Evolutionary conservation across 2,329 filamentous ascomycete species (phyloP).

Genomic region (Teratosphaeria pseudoeucalypti): DNA sequence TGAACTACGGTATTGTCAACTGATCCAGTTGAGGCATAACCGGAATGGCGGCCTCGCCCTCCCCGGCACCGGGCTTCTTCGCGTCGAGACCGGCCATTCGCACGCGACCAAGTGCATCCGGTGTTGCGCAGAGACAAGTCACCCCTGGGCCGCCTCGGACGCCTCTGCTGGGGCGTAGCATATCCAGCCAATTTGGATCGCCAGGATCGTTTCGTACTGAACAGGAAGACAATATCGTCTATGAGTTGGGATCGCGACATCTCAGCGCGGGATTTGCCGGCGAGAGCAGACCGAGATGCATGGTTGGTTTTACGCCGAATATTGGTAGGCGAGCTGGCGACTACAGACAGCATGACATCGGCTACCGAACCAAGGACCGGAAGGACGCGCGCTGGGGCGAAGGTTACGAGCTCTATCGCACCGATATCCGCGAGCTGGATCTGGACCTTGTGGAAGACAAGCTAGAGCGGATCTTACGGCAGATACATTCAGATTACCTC

Average conservation of each 20-base stretch:
- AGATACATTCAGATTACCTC: slow-evolving; percentile 69
- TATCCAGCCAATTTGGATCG: slow-evolving; percentile 47
- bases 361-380: slow-evolving; percentile 2
- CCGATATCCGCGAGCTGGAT: slow-evolving; percentile 63
- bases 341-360: slow-evolving; percentile 45
- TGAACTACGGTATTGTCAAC: not conserved
- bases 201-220: slow-evolving; percentile 47
- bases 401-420: slow-evolving; percentile 65
- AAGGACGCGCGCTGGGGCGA: slow-evolving; percentile 49
- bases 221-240: slow-evolving; percentile 75
- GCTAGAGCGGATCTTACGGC: slow-evolving; percentile 70
- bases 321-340: slow-evolving; percentile 70
- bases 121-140: not conserved
- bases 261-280: slow-evolving; percentile 79
- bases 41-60: not conserved
- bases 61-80: slow-evolving; percentile 11
- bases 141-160: slow-evolving; percentile 34
- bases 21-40: not conserved
- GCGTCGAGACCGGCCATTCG: slow-evolving; percentile 7
- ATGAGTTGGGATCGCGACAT: slow-evolving; percentile 73
- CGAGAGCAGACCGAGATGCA: slow-evolving; percentile 63
- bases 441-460: slow-evolving; percentile 75
- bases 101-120: slow-evolving; percentile 8
- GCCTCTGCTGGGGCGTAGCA: slow-evolving; percentile 52
- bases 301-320: slow-evolving; percentile 62